phyloP scores from a whole-genome alignment of 2,329 filamentous ascomycete genomes.

The Aspergillus fructus region DNA sequence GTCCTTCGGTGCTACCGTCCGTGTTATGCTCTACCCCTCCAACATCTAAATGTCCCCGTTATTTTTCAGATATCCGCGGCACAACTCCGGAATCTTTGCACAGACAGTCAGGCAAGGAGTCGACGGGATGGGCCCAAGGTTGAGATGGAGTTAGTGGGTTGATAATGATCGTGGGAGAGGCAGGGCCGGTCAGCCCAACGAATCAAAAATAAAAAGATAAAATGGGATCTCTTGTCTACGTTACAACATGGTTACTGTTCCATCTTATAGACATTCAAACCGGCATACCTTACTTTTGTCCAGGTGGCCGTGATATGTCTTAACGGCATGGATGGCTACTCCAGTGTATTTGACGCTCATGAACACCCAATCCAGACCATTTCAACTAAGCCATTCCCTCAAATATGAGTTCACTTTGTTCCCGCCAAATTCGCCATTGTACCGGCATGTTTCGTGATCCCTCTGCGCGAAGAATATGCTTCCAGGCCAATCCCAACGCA shows the following conservation, averaged over 20 bases:
- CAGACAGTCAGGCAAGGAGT: conserved; percentile 40
- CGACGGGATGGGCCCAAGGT: conserved; percentile 38
- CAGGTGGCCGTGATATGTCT: conserved; percentile 27
- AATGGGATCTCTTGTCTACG: conserved; percentile 28
- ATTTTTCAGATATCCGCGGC: conserved; percentile 36
- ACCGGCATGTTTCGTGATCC: background rate
- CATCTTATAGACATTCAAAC: conserved; percentile 25
- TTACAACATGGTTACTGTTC: conserved; percentile 29
- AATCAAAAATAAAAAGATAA: conserved; percentile 40
- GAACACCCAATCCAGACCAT: conserved; percentile 37
- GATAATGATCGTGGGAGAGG: conserved; percentile 42
- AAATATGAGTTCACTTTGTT: background rate
- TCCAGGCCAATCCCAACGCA: no score
- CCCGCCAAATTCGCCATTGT: background rate
- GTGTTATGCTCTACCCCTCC: conserved; percentile 97
- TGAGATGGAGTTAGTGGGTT: conserved; percentile 41
- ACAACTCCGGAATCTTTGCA: conserved; percentile 35
- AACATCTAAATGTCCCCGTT: conserved; percentile 71
- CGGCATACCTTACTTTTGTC: conserved; percentile 20
- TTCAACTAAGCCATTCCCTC: conserved; percentile 17
- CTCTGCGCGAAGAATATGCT: background rate
- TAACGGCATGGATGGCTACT: conserved; percentile 28
- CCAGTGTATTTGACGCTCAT: conserved; percentile 37
- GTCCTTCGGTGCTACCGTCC: conserved; percentile 93
- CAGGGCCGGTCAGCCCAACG: conserved; percentile 39